Base-by-base conservation (phyloP, 768 basidiomycete genomes). In the Serendipita sp. region DNA sequence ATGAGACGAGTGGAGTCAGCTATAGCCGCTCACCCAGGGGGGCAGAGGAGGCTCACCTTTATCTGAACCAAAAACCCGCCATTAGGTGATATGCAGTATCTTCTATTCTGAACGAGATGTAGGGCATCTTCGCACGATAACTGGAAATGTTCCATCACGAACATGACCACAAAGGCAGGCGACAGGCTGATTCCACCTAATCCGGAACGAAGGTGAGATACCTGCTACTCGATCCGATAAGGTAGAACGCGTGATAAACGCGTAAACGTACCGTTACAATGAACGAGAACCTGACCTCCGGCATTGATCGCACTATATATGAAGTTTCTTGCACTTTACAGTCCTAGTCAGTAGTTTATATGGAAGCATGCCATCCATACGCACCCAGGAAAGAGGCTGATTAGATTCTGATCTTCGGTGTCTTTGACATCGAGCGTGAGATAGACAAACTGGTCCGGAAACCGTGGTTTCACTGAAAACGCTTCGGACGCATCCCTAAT, bases 81-180 rank as follows among this genome's bases (percentile, higher is more conserved):
- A 69, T 95, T 92, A 10, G 91, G 93, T 0, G 89, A 90, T 67
- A 94, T 93, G 73, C 92, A 96, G 69, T 95, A 96, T 50, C 92
- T 81, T 53, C 91, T 80, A 67, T 92, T 92, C 73, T 93, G 91
- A 2, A 93, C 91, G 70, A 88, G 74, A 69, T 91, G 89, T 55
- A 93, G 77, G 0, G 90, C 91, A 64, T 93, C 89, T 75, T 92
- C 90, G 86, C 87, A 92, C 44, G 84, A 83, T 33, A 91, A 74
- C 33, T 83, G 81, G 71, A 84, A 84, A 69, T 86, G 81, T 65
- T 88, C 86, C 91, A 93, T 93, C 43, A 89, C 89, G 71, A 88
- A 93, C 88, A 92, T 92, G 63, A 93, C 87, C 27, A 91, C 91
- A 65, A 93, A 91, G 0, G 90, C 81, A 0, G 91, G 91, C 2